Evolutionary conservation across 148 eudicot species (phyloP), one percentile per base, ranked within the genome.

Genomic region (Cornus florida): DNA sequence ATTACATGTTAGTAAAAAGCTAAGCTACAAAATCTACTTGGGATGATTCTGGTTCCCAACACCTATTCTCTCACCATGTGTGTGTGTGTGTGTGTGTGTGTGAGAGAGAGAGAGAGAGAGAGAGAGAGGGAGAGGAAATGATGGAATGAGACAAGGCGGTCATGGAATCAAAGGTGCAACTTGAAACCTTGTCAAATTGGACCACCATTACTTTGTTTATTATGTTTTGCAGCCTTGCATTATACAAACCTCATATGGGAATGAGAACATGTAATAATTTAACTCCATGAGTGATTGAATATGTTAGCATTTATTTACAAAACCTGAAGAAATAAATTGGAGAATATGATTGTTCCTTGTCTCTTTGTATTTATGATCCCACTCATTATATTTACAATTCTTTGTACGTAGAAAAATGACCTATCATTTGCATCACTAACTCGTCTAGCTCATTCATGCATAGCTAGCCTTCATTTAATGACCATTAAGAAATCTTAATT

Each of bases 1-100:
- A 86, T 79, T 68, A 66, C 85, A 82, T 87, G 85, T 75, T 79
- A 70, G 73, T 74, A 60, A 84, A 87, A 87, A 87, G 87, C 72
- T 28, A 72, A 79, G 82, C 87, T 80, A 48, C 80, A 56, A 79
- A 73, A 87, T 87, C 89, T 79, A 66, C 65, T 81, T 75, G 23
- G 72, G 77, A 84, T 87, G 69, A 81, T 81, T 81, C 71, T 80
- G 66, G 70, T 72, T 76, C 77, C 67, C 78, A 39, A 56, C n/a
- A 28, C 31, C 20, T 31, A 62, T 75, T 13, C 23, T 43, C 28
- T 28, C 28, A 28, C 28, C n/a, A n/a, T 28, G 28, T 28, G 28
- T 28, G 28, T 28, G 28, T 28, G 20, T 28, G 28, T 28, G 28
- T 28, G 28, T 28, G 28, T 28, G 28, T 28, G 28, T 28, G 28